Evolutionary conservation across 2,329 filamentous ascomycete species (phyloP).

Genomic region (Arachnomyces sp.): DNA sequence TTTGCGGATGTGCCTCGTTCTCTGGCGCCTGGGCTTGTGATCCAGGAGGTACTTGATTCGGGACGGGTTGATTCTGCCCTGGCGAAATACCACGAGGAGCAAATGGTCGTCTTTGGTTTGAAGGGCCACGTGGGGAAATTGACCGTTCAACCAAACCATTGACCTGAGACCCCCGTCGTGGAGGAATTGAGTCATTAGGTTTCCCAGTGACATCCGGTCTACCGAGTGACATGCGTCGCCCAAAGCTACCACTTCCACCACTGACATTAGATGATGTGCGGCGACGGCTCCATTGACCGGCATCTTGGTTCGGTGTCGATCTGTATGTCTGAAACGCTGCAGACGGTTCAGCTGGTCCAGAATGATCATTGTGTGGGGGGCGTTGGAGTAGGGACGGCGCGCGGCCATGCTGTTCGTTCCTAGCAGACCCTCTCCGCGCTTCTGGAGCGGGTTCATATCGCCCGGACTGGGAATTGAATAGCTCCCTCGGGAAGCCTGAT

Average conservation of each 20-base stretch:
- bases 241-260: constrained; percentile 66
- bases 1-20: constrained; percentile 6
- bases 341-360: constrained; percentile 69
- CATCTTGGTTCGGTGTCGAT: constrained; percentile 55
- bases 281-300: constrained; percentile 58
- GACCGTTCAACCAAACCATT: constrained; percentile 28
- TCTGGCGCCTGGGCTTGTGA: constrained; percentile 1
- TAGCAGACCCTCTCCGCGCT: constrained; percentile 58
- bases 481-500: constrained; percentile 57
- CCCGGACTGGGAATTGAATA: constrained; percentile 93
- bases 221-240: constrained; percentile 53
- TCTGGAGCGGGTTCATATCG: constrained; percentile 84
- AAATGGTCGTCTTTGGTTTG: constrained; percentile 16
- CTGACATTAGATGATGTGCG: constrained; percentile 88
- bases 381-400: constrained; percentile 75
- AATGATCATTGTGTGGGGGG: constrained; percentile 52
- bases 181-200: constrained; percentile 25
- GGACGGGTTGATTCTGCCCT: constrained; percentile 22
- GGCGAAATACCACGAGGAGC: constrained; percentile 18
- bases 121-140: constrained; percentile 16
- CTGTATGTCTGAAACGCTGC: constrained; percentile 76
- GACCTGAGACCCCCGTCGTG: constrained; percentile 31
- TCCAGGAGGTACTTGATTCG: constrained; percentile 19
- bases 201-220: constrained; percentile 37
- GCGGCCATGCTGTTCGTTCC: constrained; percentile 58